These are phyloP conservation scores for Diaporthe helianthi DNA, from an alignment of 2,329 filamentous ascomycete genomes.

Conservation along the genomic window DNA sequence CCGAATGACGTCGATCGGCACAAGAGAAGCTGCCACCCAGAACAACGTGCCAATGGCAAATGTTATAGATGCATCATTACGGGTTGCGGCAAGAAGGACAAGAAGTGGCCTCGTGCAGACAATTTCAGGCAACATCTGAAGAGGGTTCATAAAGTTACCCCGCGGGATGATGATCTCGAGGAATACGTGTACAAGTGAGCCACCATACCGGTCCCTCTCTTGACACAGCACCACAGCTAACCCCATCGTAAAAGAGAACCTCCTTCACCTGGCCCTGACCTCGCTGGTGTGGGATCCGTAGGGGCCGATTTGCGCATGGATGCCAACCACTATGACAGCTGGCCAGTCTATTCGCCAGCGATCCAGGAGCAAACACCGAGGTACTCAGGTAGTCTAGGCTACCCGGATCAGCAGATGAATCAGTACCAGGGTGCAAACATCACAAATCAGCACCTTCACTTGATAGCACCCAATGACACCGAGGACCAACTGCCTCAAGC, in stretches of 20 bases:
- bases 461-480: neutral
- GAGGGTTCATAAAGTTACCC: conserved; percentile 64
- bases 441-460: conserved; percentile 20
- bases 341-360: conserved; percentile 15
- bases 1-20: conserved; percentile 84
- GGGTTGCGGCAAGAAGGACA: conserved; percentile 65
- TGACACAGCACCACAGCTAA: neutral
- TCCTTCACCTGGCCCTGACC: neutral
- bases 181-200: conserved; percentile 44
- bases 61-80: conserved; percentile 66
- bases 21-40: conserved; percentile 71
- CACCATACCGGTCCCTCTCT: neutral
- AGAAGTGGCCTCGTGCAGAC: conserved; percentile 81
- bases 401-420: conserved; percentile 6
- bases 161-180: conserved; percentile 48
- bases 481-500: neutral
- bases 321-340: neutral
- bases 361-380: neutral
- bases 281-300: conserved; percentile 35
- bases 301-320: conserved; percentile 6
- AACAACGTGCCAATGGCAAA: conserved; percentile 54
- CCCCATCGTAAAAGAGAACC: neutral
- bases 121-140: conserved; percentile 85
- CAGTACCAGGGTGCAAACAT: conserved; percentile 10
- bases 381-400: neutral